Evolutionary conservation across 2,329 filamentous ascomycete species (phyloP), one percentile per base, ranked within the genome.

Genomic region (Colletotrichum sojae): DNA sequence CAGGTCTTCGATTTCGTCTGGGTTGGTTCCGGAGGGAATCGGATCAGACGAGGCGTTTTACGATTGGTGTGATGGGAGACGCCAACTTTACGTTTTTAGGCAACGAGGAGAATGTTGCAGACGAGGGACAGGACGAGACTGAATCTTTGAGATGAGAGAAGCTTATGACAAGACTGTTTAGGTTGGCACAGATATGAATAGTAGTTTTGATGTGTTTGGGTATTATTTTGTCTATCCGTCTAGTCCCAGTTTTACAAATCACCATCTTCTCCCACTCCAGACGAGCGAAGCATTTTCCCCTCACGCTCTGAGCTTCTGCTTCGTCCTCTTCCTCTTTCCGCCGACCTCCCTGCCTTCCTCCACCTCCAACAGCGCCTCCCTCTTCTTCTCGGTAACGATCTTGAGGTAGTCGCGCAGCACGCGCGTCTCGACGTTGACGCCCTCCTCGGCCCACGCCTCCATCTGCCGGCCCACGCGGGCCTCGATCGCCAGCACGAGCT

Each of bases 301-400:
- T 66, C 53, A 69, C 48, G 62, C 49, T 18, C 55, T 66, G 51
- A 89, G 75, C 82, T 89, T 91, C 75, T 86, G 82, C 83, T 88
- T 90, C 13, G 81, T 85, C 69, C 88, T 82, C 80, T 90, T 91
- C 74, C 89, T 82, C 84, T 97, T 96, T n/a, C 96, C 96, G 64
- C 92, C 90, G 5, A 98, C 94, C 81, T 98, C 95, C 75, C 92
- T 91, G 12, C 93, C 92, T 81, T 98, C 94, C 78, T 98, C 96
- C 73, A 98, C 94, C 80, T 97, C 94, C 74, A 98, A 80, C 78
- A 95, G 78, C 1, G 95, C 96, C 82, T 98, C 94, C 66, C 95
- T 88, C 87, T 97, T 98, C 88, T 95, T 97, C 84, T 97, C 93
- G n/a, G 93, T 92, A 6, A 99, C 96, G 53, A 94, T 80, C 86